Evolutionary conservation across 352 stramenopile species (phyloP).

Genomic region (Globisporangium uncinulatum): DNA sequence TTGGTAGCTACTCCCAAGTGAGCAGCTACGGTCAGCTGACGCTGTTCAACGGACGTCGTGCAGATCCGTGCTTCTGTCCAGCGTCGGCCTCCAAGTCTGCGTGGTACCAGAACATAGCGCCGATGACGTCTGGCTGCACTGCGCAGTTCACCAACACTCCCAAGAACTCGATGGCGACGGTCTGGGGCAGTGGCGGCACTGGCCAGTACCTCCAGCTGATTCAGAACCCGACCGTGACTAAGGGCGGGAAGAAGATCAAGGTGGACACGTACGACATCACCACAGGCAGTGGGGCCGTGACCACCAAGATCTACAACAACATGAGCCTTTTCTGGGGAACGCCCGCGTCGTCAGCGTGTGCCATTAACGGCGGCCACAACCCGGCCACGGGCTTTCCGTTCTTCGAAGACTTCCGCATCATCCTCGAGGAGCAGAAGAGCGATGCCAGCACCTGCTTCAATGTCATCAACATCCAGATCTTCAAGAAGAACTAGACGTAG

Average conservation of each 20-base stretch:
- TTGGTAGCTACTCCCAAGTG: no score
- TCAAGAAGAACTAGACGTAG: constrained; percentile 22
- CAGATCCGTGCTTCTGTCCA: constrained; percentile 53
- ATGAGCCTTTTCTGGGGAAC: constrained; percentile 62
- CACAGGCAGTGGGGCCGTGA: constrained; percentile 32
- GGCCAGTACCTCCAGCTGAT: constrained; percentile 70
- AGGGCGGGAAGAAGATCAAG: constrained; percentile 47
- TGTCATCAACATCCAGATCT: constrained; percentile 73
- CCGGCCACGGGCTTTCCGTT: constrained; percentile 61
- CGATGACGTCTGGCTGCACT: constrained; percentile 62
- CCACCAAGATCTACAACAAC: constrained; percentile 79
- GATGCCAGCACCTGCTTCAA: constrained; percentile 56
- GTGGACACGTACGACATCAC: constrained; percentile 56
- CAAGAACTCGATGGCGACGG: constrained; percentile 58
- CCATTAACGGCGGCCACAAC: constrained; percentile 44
- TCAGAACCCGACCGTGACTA: constrained; percentile 60
- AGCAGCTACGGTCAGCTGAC: constrained; percentile 65
- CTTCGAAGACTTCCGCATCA: constrained; percentile 70
- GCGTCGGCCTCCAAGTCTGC: constrained; percentile 32
- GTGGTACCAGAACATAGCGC: constrained; percentile 51
- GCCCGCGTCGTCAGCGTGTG: constrained; percentile 32
- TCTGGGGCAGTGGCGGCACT: constrained; percentile 52
- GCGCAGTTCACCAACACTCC: constrained; percentile 55
- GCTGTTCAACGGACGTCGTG: constrained; percentile 62
- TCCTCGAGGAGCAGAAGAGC: constrained; percentile 78